Conservation (phyloP, 306 rosid species). For the Inga laurina region DNA sequence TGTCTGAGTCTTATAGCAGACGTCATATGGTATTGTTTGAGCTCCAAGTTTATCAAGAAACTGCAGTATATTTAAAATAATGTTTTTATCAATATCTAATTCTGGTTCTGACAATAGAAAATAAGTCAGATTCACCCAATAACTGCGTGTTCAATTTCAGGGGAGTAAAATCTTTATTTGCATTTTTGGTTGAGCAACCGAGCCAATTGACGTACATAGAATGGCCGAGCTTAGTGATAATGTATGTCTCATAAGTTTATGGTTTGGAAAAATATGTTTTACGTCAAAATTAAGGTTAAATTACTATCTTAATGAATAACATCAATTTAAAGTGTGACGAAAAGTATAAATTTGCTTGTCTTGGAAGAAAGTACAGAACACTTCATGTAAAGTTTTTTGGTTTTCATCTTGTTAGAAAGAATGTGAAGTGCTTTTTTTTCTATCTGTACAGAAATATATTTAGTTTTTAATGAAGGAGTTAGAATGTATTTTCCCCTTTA, state of each 20-base stretch:
- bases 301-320: background rate
- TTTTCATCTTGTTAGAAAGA: background rate
- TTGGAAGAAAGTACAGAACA: background rate
- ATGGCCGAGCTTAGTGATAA: slow-evolving; percentile 79
- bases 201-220: slow-evolving; percentile 86
- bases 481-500: background rate
- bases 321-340: background rate
- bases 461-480: background rate
- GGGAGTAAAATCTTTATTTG: slow-evolving; percentile 56
- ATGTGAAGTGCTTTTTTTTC: background rate
- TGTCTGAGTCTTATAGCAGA: slow-evolving; percentile 57
- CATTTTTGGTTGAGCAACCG: slow-evolving; percentile 84
- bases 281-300: background rate
- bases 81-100: background rate
- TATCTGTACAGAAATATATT: background rate
- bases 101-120: background rate
- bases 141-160: slow-evolving; percentile 36
- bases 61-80: background rate
- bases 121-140: background rate
- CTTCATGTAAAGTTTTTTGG: background rate
- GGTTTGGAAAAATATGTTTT: background rate
- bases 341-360: background rate
- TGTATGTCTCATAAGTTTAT: slow-evolving; percentile 47
- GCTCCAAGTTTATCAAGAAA: slow-evolving; percentile 5
- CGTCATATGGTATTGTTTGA: slow-evolving; percentile 50